These are phyloP conservation scores for Fusarium solani-melongenae DNA, from an alignment of 2,329 filamentous ascomycete species.

Conservation along the genomic window DNA sequence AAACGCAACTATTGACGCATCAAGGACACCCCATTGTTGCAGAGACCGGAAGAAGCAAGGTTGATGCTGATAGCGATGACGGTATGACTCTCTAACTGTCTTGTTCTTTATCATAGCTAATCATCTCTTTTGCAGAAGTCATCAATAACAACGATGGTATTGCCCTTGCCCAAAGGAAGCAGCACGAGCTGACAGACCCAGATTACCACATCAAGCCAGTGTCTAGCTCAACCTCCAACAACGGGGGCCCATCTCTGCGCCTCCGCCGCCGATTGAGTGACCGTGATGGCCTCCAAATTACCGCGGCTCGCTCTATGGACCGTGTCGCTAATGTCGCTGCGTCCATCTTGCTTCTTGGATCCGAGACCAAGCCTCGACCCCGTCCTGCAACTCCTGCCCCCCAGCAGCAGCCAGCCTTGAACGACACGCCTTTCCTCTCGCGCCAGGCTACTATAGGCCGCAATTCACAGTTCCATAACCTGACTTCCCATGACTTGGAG, in stretches of 20 bases:
- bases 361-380: not conserved
- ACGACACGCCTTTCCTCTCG: constrained; percentile 1
- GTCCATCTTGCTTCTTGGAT: not conserved
- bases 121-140: not conserved
- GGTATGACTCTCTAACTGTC: not conserved
- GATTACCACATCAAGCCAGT: not conserved
- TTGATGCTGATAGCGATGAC: not conserved
- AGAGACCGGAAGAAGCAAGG: not conserved
- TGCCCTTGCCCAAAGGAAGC: not conserved
- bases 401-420: not conserved
- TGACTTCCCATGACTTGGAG: constrained; percentile 53
- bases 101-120: not conserved
- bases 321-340: not conserved
- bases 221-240: fast-evolving
- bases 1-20: not conserved
- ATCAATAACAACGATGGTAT: not conserved
- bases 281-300: not conserved
- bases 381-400: not conserved
- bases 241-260: not conserved
- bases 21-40: constrained; percentile 7
- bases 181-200: not conserved
- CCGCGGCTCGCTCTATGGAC: not conserved
- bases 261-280: not conserved
- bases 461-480: constrained; percentile 57
- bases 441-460: constrained; percentile 9